These are phyloP conservation scores for Mallotus nudiflorus DNA, from an alignment of 345 rosid genomes.

Conservation along the genomic window DNA sequence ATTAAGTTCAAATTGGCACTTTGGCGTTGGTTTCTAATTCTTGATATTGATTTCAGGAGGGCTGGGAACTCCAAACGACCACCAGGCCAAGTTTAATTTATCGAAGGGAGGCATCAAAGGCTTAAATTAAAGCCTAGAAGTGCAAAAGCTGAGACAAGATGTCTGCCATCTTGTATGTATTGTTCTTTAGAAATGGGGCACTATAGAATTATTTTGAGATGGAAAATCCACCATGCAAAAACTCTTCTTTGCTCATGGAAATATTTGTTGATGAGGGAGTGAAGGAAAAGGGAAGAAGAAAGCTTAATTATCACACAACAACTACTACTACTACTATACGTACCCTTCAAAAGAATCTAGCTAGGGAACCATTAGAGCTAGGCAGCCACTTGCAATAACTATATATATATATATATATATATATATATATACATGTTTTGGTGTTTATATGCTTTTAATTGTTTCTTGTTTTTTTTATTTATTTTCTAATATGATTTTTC, in stretches of 20 bases:
- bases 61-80: slow-evolving; percentile 54
- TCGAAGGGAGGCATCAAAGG: neutral
- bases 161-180: slow-evolving; percentile 31
- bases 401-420: too few relatives aligned
- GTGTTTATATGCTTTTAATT: slow-evolving; percentile 10
- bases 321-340: neutral
- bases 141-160: slow-evolving; percentile 10
- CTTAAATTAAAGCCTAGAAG: neutral
- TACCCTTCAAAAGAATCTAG: slow-evolving; percentile 24
- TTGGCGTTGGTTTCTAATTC: too few relatives aligned
- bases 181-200: slow-evolving; percentile 24
- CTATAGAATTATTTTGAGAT: slow-evolving; percentile 18
- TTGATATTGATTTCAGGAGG: slow-evolving; percentile 34
- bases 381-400: slow-evolving; percentile 16
- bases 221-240: slow-evolving; percentile 8
- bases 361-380: slow-evolving; percentile 16
- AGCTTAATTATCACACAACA: slow-evolving; percentile 37
- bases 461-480: neutral
- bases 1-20: too few relatives aligned
- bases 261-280: neutral
- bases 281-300: slow-evolving; percentile 26
- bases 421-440: too few relatives aligned
- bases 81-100: slow-evolving; percentile 54
- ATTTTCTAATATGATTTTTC: neutral
- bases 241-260: neutral